phyloP scores from a whole-genome alignment of 2,329 filamentous ascomycete genomes.

The Ceratocystis lukuohia region DNA sequence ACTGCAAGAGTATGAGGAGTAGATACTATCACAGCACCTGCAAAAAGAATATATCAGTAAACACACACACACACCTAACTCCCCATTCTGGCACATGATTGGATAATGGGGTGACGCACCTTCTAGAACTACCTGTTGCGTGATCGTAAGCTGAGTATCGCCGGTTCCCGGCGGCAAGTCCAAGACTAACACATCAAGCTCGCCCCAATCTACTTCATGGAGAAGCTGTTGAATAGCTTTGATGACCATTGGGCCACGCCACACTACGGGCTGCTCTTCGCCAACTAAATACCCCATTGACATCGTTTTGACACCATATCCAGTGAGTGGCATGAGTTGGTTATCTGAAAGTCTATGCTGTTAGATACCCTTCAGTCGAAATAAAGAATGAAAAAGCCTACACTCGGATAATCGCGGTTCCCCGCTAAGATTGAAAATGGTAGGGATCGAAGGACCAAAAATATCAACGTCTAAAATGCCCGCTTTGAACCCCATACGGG shows the following conservation, averaged over 20 bases:
- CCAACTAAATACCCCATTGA: constrained; percentile 91
- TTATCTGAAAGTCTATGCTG: constrained; percentile 42
- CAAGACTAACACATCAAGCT: constrained; percentile 74
- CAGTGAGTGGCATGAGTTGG: constrained; percentile 72
- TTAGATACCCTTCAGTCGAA: constrained; percentile 5
- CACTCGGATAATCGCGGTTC: constrained; percentile 63
- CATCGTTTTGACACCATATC: constrained; percentile 96
- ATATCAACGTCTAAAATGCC: constrained; percentile 94
- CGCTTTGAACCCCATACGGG: constrained; percentile 63
- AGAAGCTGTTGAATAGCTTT: constrained; percentile 92
- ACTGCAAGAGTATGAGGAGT: constrained; percentile 89
- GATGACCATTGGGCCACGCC: constrained; percentile 95
- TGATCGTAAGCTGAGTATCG: constrained; percentile 92
- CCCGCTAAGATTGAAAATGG: constrained; percentile 66
- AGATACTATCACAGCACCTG: constrained; percentile 71
- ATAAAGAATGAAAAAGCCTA: constrained; percentile 30
- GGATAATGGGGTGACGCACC: constrained; percentile 33
- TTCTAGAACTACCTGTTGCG: constrained; percentile 81
- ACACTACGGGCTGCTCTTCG: constrained; percentile 72
- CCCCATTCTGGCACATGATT: not conserved
- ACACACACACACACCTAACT: not conserved
- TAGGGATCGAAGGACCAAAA: constrained; percentile 90
- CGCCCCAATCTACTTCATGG: constrained; percentile 89
- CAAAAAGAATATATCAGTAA: not conserved
- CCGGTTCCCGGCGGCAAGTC: constrained; percentile 91